Percentiles rank a stretch among this genome's conserved stretches.
These are phyloP conservation scores for Tetrahymena elliotti DNA, from an alignment of 73 alveolate genomes.

Conservation along the genomic window DNA sequence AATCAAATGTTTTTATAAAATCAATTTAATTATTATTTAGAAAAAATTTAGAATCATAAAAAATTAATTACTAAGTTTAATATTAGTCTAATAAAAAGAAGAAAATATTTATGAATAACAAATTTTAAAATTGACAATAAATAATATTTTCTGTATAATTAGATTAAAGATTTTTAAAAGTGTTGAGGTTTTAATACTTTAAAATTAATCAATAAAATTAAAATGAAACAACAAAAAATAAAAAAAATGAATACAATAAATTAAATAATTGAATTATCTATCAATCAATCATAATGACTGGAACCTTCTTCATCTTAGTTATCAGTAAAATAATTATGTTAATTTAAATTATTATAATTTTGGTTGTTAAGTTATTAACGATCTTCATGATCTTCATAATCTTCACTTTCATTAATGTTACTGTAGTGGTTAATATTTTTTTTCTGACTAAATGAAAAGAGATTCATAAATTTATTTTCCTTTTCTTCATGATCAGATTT, in stretches of 20 bases:
- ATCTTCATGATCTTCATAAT: not conserved
- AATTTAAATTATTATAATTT: not conserved
- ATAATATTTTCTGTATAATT: no score
- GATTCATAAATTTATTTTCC: not conserved
- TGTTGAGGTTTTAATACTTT: no score
- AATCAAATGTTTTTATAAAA: no score
- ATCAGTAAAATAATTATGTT: not conserved
- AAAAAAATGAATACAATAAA: not conserved
- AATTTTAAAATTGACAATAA: no score
- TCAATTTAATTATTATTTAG: no score
- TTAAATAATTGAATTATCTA: not conserved
- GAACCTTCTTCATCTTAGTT: not conserved
- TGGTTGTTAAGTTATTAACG: not conserved
- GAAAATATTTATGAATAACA: no score
- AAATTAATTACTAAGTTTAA: no score
- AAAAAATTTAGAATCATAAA: no score
- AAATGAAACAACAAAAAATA: not conserved
- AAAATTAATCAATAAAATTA: not conserved
- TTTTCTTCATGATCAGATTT: not conserved
- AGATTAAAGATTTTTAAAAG: no score
- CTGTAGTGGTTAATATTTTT: not conserved
- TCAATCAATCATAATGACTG: not conserved
- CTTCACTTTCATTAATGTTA: not conserved
- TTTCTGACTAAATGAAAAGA: not conserved
- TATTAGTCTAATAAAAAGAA: no score